Percentiles rank a stretch among this genome's conserved stretches.
These are phyloP conservation scores for Hanseniaspora gamundiae DNA, from an alignment of 1,139 yeast species.

Conservation along the genomic window DNA sequence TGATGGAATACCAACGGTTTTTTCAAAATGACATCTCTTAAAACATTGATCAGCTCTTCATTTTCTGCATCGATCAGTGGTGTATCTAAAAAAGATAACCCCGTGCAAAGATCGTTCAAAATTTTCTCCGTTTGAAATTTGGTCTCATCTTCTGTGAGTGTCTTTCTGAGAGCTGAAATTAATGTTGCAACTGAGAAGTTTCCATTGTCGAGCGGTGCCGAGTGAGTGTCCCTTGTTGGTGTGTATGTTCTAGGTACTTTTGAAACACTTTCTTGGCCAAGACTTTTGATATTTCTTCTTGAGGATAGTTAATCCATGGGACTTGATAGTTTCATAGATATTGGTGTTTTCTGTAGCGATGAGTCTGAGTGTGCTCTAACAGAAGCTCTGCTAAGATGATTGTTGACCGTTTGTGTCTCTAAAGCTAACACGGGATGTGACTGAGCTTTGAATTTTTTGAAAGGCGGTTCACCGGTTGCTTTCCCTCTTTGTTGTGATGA, in stretches of 20 bases:
- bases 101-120: no score
- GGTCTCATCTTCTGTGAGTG: neutral
- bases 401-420: no score
- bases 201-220: no score
- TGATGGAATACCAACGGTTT: neutral
- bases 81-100: no score
- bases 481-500: neutral
- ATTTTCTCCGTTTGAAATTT: no score
- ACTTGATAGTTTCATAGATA: neutral
- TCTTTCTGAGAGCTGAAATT: neutral
- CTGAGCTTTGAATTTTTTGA: neutral
- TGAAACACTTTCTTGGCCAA: neutral
- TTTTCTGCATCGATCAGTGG: no score
- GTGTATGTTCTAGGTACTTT: neutral
- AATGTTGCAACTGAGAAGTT: no score
- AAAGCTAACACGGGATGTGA: neutral
- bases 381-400: neutral
- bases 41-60: neutral
- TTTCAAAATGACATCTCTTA: neutral
- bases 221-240: neutral
- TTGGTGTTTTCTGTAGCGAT: neutral
- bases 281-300: neutral
- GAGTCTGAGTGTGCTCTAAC: slow-evolving; percentile 1
- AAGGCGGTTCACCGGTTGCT: neutral
- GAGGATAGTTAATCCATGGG: neutral